Percentiles rank a stretch among this genome's conserved stretches.
Conservation (phyloP, 805 yeast genomes). For the Candida jianshihensis region DNA sequence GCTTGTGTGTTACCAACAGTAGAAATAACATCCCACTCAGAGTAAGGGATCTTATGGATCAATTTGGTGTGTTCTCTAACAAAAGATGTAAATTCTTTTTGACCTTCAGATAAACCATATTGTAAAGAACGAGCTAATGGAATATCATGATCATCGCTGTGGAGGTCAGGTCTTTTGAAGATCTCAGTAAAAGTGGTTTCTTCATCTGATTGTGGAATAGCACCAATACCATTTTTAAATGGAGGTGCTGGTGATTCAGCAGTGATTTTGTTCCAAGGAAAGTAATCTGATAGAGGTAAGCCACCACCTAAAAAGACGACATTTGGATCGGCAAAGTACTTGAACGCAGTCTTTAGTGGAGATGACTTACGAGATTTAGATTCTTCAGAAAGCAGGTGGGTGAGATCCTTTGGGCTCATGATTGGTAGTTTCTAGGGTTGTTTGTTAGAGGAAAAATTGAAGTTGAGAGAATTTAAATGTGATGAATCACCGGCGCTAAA, state of each 20-base stretch:
- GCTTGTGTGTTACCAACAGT: constrained; percentile 87
- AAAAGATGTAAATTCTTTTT: constrained; percentile 59
- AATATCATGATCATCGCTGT: constrained; percentile 45
- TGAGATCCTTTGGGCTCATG: constrained; percentile 58
- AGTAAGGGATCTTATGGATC: constrained; percentile 39
- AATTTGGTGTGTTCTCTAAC: constrained; percentile 67
- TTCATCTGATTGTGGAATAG: constrained; percentile 36
- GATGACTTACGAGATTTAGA: constrained; percentile 71
- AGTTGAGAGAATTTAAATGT: not conserved
- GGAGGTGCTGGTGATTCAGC: constrained; percentile 77
- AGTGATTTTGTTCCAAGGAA: constrained; percentile 78
- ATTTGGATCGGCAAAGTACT: constrained; percentile 64
- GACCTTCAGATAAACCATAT: constrained; percentile 84
- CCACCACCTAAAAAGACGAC: constrained; percentile 94
- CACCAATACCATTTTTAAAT: constrained; percentile 70
- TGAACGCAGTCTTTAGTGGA: constrained; percentile 78
- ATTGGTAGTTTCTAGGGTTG: constrained; percentile 1
- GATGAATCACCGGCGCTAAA: too few relatives aligned
- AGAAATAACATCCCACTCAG: constrained; percentile 66
- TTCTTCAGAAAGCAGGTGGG: constrained; percentile 71
- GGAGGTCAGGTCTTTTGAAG: constrained; percentile 32
- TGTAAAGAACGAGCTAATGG: constrained; percentile 84
- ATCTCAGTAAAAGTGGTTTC: constrained; percentile 29
- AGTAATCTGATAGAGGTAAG: constrained; percentile 81
- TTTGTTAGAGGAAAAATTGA: not conserved